phyloP scores from a whole-genome alignment of 1,139 yeast species.

The Blastobotrys capitulatus region DNA sequence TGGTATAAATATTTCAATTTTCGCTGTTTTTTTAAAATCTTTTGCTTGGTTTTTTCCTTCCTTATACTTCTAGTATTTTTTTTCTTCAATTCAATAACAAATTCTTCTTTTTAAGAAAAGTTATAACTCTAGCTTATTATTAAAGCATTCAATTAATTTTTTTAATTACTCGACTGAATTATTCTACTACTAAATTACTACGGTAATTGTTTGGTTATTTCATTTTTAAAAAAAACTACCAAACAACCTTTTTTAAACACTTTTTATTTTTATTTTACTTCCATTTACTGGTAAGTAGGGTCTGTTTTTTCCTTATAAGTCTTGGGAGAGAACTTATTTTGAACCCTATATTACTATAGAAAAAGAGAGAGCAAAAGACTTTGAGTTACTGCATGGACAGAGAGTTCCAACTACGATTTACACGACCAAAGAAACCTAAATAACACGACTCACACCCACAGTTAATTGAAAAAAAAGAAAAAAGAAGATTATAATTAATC shows the following conservation, averaged over 20 bases:
- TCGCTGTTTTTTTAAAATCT: background rate
- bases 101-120: too few species aligned
- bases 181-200: too few species aligned
- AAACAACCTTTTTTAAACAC: background rate
- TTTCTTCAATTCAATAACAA: background rate
- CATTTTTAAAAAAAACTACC: background rate
- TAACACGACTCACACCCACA: slow-evolving; percentile 39
- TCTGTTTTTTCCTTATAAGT: slow-evolving; percentile 25
- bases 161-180: too few species aligned
- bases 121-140: too few species aligned
- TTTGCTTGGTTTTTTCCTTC: background rate
- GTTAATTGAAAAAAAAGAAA: too few species aligned
- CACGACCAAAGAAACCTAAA: slow-evolving; percentile 36
- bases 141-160: too few species aligned
- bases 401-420: slow-evolving; percentile 29
- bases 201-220: too few species aligned
- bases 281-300: slow-evolving; percentile 18
- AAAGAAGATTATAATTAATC: too few species aligned
- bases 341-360: slow-evolving; percentile 21
- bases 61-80: background rate
- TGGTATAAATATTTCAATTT: background rate
- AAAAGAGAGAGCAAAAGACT: slow-evolving; percentile 12
- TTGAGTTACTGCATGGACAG: slow-evolving; percentile 16
- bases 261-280: background rate
- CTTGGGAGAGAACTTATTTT: slow-evolving; percentile 23